Base-by-base conservation (phyloP, 1,139 yeast genomes). In the Saccharomycopsis hybrid region DNA sequence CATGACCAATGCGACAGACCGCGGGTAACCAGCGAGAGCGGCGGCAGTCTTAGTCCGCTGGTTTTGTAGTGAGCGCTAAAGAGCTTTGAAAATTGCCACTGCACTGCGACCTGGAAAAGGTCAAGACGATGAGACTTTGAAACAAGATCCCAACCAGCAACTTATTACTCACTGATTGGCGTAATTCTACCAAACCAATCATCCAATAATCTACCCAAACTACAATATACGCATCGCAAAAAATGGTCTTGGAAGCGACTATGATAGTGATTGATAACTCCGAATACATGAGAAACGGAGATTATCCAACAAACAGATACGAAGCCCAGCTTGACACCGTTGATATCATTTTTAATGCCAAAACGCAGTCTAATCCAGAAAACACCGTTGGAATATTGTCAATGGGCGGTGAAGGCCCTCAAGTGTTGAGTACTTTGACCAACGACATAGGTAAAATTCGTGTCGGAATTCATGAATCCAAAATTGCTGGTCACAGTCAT, bases 251-350 rank as follows among this genome's bases (percentile, higher is more conserved):
- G 62, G 97, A 92, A 70, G 97, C 98, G 56, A 86, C 97, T 24
- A 90, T 92, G 87, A 79, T 92, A 58, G 88, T 89, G 60, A 79
- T 92, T 62, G 98, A 94, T 71, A 90, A 89, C 74, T 88, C 97
- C 54, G 98, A 94, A 70, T 92, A 76, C 67, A 86, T 90, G 80
- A 77, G 98, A 62, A 92, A 92, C 65, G 98, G 97, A 41, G 98
- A 94, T 66, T 94, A 83, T 63, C 76, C 88, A 45, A 82, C 95
- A 31, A 83, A 94, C 28, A 77, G 98, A 61, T 90, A 84, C 64
- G 95, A 85, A 55, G 97, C 98, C 1, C 97, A 94, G 67, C 73
- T 85, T 56, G 95, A 94, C 55, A 83, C 97, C n/a, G 89, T 92
- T 28, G 95, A 89, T 62, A 75, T 83, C 59, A 79, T 94, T 48